Base-by-base conservation (phyloP, 2,329 filamentous ascomycete species). In the Aspergillus calidoustus region DNA sequence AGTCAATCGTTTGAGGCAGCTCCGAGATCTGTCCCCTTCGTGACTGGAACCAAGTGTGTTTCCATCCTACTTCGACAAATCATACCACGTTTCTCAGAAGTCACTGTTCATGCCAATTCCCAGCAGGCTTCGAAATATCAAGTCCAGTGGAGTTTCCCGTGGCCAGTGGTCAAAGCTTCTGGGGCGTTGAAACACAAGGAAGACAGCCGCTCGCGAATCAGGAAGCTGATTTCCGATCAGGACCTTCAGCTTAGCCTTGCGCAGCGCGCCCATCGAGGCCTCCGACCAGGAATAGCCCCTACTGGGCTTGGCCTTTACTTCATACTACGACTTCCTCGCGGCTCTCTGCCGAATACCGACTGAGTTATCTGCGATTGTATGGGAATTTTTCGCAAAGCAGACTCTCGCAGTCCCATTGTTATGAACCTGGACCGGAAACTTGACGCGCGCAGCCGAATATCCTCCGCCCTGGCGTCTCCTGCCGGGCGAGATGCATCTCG, bases 11-110 rank as follows among this genome's bases (percentile, higher is more conserved):
- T 15, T 41, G 34, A 41, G 34, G 34, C 34, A 15, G 34, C 34
- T 15, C 5, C 4, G 47, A 48, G 53, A 57, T 61, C 59, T 57
- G 54, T 53, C 54, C 49, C 59, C 48, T 60, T 56, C 59, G 47
- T 56, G 56, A 48, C 17, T 50, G 44, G 31, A 51, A 25, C 28
- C 48, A 50, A 30, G 48, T 50, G 3, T n/a, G 48, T 30, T 50
- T 30, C 23, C 48, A n/a, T 31, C 48, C 17, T 17, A 11, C 23
- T 31, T 30, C 53, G 41, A 55, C 53, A 55, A 30, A 30, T 15
- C 31, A 38, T 25, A 44, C 38, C 13, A 19, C 25, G 23, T 13
- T 28, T 28, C 53, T 54, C 31, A 38, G 31, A 47, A 54, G 25
- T 23, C 31, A 31, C 41, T 3, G 31, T 11, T 55, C 25, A 23